Conservation (phyloP, 257 asterid genomes). For the Salvia splendens region DNA sequence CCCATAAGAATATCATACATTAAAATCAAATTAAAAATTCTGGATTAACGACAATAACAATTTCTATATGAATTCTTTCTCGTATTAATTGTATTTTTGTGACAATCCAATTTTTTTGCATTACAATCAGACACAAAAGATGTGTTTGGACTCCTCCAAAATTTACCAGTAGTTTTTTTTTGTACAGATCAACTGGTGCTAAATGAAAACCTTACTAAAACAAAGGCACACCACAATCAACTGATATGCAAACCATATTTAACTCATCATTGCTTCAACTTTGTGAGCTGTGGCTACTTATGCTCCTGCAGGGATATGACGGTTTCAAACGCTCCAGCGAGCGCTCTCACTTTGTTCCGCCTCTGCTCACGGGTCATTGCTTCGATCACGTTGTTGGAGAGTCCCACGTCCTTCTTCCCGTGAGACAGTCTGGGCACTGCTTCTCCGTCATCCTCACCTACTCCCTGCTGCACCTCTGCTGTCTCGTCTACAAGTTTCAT, state of each 20-base stretch:
- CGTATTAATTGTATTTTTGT: no score
- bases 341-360: constrained; percentile 70
- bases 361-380: constrained; percentile 70
- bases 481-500: not conserved
- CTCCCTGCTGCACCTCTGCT: constrained; percentile 26
- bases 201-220: not conserved
- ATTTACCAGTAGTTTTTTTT: constrained; percentile 11
- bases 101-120: not conserved
- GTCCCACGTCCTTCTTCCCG: constrained; percentile 43
- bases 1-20: not conserved
- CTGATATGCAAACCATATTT: not conserved
- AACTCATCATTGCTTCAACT: not conserved
- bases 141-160: constrained; percentile 11
- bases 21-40: no score
- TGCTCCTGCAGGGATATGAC: constrained; percentile 64
- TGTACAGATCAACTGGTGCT: constrained; percentile 10
- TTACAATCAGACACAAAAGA: constrained; percentile 11
- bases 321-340: constrained; percentile 82
- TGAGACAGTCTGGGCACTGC: constrained; percentile 27
- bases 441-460: constrained; percentile 10
- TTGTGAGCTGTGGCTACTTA: constrained; percentile 31
- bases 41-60: no score
- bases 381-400: constrained; percentile 71
- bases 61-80: no score
- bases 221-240: constrained; percentile 1